phyloP scores from a whole-genome alignment of 2,329 filamentous ascomycete species.

The Fusarium verrucosum region DNA sequence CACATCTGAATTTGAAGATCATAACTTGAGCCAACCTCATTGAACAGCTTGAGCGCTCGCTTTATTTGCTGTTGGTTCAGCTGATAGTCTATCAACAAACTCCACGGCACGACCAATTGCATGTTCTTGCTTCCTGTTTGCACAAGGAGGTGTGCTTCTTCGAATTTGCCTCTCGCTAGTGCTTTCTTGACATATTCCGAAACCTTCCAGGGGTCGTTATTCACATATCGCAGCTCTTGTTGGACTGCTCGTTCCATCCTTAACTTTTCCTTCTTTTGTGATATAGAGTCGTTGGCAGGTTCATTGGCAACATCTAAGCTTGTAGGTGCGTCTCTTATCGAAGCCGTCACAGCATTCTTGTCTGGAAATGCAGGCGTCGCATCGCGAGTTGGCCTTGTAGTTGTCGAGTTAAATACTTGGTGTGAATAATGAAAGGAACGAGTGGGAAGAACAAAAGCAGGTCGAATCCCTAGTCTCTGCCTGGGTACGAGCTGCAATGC shows the following conservation, averaged over 20 bases:
- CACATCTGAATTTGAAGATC: background rate
- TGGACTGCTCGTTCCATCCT: conserved; percentile 53
- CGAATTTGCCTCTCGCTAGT: conserved; percentile 66
- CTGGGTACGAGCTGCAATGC: conserved; percentile 32
- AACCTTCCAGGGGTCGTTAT: conserved; percentile 75
- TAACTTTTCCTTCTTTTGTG: conserved; percentile 36
- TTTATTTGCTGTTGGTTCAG: conserved; percentile 69
- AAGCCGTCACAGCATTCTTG: background rate
- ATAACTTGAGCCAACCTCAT: conserved; percentile 69
- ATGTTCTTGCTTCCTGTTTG: conserved; percentile 72
- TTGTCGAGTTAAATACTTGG: conserved; percentile 27
- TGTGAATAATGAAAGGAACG: conserved; percentile 15
- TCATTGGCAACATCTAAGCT: conserved; percentile 28
- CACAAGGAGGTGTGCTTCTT: conserved; percentile 74
- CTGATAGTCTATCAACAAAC: conserved; percentile 79
- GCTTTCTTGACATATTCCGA: conserved; percentile 71
- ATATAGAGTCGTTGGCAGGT: conserved; percentile 19
- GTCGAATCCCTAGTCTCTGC: conserved; percentile 9
- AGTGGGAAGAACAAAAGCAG: conserved; percentile 11
- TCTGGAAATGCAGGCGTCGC: conserved; percentile 11
- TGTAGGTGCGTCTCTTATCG: conserved; percentile 36
- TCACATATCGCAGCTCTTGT: conserved; percentile 69
- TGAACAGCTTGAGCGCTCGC: conserved; percentile 81
- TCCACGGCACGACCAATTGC: conserved; percentile 83
- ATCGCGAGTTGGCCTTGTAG: background rate